A percentile compares a stretch with the other conserved stretches of the same genome.
phyloP scores from a whole-genome alignment of 257 asterid species.

The Scutellaria barbata region DNA sequence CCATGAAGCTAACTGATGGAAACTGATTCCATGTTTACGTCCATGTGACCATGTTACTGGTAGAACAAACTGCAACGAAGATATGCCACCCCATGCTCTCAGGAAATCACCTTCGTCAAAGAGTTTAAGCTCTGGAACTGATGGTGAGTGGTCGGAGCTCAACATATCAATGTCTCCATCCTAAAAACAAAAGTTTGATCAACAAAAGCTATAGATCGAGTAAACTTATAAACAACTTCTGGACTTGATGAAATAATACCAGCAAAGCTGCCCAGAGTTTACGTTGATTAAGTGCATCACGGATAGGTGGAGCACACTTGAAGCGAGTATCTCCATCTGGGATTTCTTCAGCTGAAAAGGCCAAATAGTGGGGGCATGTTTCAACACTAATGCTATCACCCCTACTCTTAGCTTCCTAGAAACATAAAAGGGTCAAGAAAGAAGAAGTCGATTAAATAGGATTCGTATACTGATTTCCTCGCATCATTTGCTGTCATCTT shows the following conservation, averaged over 20 bases:
- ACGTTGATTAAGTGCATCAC: slow-evolving; percentile 76
- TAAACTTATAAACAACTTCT: neutral
- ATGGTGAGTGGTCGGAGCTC: slow-evolving; percentile 96
- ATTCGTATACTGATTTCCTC: neutral
- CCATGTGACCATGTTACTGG: slow-evolving; percentile 94
- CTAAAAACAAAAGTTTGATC: slow-evolving; percentile 46
- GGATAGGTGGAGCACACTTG: slow-evolving; percentile 97
- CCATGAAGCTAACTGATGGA: slow-evolving; percentile 78
- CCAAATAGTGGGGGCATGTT: slow-evolving; percentile 98
- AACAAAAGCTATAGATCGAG: neutral
- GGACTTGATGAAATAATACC: slow-evolving; percentile 43
- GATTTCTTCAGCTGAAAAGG: slow-evolving; percentile 94
- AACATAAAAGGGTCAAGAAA: neutral
- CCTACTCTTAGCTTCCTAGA: slow-evolving; percentile 77
- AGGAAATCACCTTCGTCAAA: slow-evolving; percentile 80
- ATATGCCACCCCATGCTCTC: slow-evolving; percentile 98
- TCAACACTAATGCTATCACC: slow-evolving; percentile 91
- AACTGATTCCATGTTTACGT: slow-evolving; percentile 61
- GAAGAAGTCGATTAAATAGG: slow-evolving; percentile 3
- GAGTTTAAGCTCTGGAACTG: slow-evolving; percentile 86
- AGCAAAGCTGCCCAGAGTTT: slow-evolving; percentile 82
- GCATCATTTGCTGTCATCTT: neutral
- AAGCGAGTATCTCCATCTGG: slow-evolving; percentile 95
- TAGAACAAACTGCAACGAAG: slow-evolving; percentile 93
- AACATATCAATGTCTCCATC: slow-evolving; percentile 90